phyloP scores from a whole-genome alignment of 495 filamentous ascomycete species.

The Ramalina intermedia region DNA sequence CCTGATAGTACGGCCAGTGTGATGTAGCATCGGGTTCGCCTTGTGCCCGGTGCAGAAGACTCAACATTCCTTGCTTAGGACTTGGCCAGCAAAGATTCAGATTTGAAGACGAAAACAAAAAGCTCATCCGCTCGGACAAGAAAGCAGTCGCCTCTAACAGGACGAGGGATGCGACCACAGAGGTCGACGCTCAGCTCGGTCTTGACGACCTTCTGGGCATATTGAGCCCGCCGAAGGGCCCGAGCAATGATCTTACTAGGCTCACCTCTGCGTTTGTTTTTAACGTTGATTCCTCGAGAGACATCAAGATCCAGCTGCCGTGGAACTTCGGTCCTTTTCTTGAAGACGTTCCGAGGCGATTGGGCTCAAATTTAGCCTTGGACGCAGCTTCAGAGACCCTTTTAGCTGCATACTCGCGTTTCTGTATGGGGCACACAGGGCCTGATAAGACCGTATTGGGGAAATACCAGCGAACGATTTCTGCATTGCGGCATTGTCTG shows the following conservation, averaged over 20 bases:
- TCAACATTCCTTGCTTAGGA: conserved; percentile 30
- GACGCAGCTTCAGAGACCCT: conserved; percentile 26
- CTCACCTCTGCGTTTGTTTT: conserved; percentile 18
- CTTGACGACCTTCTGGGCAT: too few species aligned
- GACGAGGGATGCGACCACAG: background rate
- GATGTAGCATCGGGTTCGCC: conserved; percentile 23
- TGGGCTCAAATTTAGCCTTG: conserved; percentile 29
- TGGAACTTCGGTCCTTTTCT: conserved; percentile 28
- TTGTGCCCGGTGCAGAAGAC: conserved; percentile 32
- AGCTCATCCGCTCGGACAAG: background rate
- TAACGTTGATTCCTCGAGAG: conserved; percentile 18
- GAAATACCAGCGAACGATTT: conserved; percentile 27
- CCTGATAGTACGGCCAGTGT: conserved; percentile 18
- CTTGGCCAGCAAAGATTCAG: conserved; percentile 32
- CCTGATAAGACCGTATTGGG: conserved; percentile 13
- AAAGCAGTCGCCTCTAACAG: background rate
- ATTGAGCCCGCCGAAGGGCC: background rate
- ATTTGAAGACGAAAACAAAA: conserved; percentile 25
- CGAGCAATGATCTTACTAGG: background rate
- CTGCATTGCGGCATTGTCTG: conserved; percentile 21
- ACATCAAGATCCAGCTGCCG: conserved; percentile 26
- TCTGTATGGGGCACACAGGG: conserved; percentile 1
- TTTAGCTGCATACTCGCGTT: conserved; percentile 20
- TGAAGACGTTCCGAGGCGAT: conserved; percentile 21
- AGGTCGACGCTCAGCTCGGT: background rate